Conservation (phyloP, 2,329 filamentous ascomycete species). For the Exophiala phaeomuriformis region DNA sequence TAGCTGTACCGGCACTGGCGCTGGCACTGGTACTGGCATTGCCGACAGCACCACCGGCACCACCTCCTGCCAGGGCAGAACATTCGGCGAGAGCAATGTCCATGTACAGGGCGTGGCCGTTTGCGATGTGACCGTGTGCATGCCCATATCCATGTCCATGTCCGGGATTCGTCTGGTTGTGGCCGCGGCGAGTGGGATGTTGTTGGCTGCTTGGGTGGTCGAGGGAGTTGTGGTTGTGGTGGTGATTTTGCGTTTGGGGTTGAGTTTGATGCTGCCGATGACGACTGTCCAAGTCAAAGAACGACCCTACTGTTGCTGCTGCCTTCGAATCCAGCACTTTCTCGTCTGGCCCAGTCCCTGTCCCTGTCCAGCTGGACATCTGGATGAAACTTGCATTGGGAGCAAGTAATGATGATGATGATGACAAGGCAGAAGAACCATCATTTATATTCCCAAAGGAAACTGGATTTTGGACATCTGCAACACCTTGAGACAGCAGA, state of each 20-base stretch:
- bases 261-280: no score
- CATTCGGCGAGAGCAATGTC: conserved; percentile 15
- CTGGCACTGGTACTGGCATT: no score
- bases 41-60: no score
- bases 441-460: not conserved
- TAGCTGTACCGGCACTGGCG: no score
- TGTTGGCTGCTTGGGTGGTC: no score
- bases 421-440: not conserved
- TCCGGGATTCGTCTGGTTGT: not conserved
- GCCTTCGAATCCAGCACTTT: not conserved
- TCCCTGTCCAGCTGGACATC: not conserved
- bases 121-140: conserved; percentile 10
- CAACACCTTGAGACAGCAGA: no score
- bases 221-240: no score
- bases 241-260: not conserved
- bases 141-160: not conserved
- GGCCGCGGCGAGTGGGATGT: no score
- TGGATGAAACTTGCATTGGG: not conserved
- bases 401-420: not conserved
- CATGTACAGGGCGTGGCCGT: conserved; percentile 19
- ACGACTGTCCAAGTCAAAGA: not conserved
- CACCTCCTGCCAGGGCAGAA: not conserved
- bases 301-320: no score
- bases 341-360: not conserved
- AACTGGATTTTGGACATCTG: no score